Evolutionary conservation across 106 monocot species (phyloP).

Genomic region (Ottelia alismoides): DNA sequence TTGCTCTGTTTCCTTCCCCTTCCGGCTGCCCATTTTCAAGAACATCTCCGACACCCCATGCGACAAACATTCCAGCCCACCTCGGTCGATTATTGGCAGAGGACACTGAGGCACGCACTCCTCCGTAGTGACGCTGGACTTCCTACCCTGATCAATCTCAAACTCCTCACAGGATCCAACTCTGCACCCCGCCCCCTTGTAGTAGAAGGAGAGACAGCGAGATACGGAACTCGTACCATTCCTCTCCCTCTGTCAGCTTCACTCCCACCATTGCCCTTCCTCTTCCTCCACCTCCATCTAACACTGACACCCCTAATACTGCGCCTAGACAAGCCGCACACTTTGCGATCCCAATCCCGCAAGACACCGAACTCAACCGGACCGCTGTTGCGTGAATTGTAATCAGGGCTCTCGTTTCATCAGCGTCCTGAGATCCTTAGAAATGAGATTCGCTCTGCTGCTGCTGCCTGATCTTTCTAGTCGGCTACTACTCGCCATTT

Average conservation of each 20-base stretch:
- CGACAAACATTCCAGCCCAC: constrained; percentile 28
- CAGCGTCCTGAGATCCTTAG: constrained; percentile 7
- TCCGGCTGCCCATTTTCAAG: constrained; percentile 25
- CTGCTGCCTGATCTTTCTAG: constrained; percentile 26
- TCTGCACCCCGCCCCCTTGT: constrained; percentile 44
- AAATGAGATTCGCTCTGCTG: constrained; percentile 10
- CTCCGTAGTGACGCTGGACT: constrained; percentile 15
- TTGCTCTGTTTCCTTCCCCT: constrained; percentile 19
- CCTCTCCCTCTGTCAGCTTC: constrained; percentile 1
- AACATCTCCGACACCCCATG: constrained; percentile 14
- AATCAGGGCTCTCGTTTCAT: neutral
- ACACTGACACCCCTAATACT: constrained; percentile 23
- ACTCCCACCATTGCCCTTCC: constrained; percentile 3
- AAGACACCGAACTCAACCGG: too few relatives aligned
- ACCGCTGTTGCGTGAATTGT: neutral
- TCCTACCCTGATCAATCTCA: constrained; percentile 15
- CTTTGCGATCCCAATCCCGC: too few relatives aligned
- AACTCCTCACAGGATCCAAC: constrained; percentile 63
- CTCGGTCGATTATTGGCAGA: constrained; percentile 8
- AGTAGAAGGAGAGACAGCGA: constrained; percentile 26
- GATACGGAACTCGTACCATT: constrained; percentile 8
- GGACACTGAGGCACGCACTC: constrained; percentile 13
- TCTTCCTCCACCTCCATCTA: constrained; percentile 16
- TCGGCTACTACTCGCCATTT: constrained; percentile 18
- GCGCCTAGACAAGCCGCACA: too few relatives aligned